phyloP scores from a whole-genome alignment of 495 filamentous ascomycete species.

The Penicillium samsonianum region DNA sequence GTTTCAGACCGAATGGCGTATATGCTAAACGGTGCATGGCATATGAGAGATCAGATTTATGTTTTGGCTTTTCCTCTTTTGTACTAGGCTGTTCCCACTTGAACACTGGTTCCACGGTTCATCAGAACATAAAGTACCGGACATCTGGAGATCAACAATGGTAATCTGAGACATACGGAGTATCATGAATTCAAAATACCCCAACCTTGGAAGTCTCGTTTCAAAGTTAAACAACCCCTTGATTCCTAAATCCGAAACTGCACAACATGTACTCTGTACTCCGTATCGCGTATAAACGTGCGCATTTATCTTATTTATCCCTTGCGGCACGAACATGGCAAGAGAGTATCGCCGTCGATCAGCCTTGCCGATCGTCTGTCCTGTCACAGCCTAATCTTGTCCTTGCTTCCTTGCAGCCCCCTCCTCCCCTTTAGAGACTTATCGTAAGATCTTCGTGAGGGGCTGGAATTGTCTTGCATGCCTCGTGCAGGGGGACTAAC shows the following conservation, averaged over 20 bases:
- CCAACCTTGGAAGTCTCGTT: conserved; percentile 4
- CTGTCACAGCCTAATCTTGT: conserved; percentile 24
- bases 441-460: conserved; percentile 1
- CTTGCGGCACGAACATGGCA: conserved; percentile 23
- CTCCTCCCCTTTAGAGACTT: not conserved
- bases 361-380: conserved; percentile 21
- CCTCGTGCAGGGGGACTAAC: conserved; percentile 15
- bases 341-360: conserved; percentile 11
- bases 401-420: conserved; percentile 13
- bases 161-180: not conserved
- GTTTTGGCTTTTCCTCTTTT: conserved; percentile 8
- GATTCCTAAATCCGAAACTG: not conserved
- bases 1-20: conserved; percentile 15
- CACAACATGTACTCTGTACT: not conserved
- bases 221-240: conserved; percentile 3
- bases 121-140: not conserved
- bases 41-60: conserved; percentile 33
- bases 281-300: conserved; percentile 10
- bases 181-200: not conserved
- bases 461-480: conserved; percentile 11
- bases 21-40: conserved; percentile 14
- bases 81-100: conserved; percentile 1
- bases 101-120: conserved; percentile 5
- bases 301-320: conserved; percentile 15
- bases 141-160: not conserved